Evolutionary conservation across 768 basidiomycete species (phyloP).

Genomic region (Hygrophorus pudorinus): DNA sequence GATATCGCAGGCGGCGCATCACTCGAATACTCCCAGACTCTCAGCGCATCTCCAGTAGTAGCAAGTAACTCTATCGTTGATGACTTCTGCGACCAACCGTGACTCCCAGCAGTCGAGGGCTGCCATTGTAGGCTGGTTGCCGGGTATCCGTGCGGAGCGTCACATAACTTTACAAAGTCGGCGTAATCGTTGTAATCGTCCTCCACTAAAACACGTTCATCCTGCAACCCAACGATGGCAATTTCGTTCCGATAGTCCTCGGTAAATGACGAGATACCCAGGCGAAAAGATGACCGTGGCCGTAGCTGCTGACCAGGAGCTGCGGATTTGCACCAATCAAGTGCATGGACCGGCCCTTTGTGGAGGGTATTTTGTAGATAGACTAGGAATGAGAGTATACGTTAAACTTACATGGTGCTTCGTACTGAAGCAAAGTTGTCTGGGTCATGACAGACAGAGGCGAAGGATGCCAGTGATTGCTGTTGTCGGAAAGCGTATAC

Average conservation of each 20-base stretch:
- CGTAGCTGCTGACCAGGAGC: slow-evolving; percentile 65
- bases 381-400: neutral
- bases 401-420: slow-evolving; percentile 65
- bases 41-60: slow-evolving; percentile 86
- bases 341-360: slow-evolving; percentile 74
- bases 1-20: slow-evolving; percentile 51
- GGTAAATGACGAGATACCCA: slow-evolving; percentile 77
- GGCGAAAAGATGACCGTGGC: slow-evolving; percentile 69
- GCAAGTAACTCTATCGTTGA: slow-evolving; percentile 74
- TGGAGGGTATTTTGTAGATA: slow-evolving; percentile 7
- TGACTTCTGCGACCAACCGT: slow-evolving; percentile 62
- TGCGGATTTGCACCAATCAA: slow-evolving; percentile 84
- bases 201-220: slow-evolving; percentile 81
- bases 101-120: slow-evolving; percentile 55
- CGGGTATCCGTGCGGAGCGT: slow-evolving; percentile 83
- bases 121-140: slow-evolving; percentile 93
- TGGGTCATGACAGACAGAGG: slow-evolving; percentile 43
- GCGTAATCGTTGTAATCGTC: slow-evolving; percentile 76
- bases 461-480: slow-evolving; percentile 1
- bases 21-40: slow-evolving; percentile 82
- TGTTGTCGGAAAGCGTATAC: neutral
- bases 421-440: slow-evolving; percentile 69
- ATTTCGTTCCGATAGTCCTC: slow-evolving; percentile 81
- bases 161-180: slow-evolving; percentile 81
- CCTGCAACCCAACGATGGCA: slow-evolving; percentile 68